Percentiles rank a stretch among this genome's conserved stretches.
These are phyloP conservation scores for Fusarium beomiforme DNA, from an alignment of 2,329 filamentous ascomycete species.

Conservation along the genomic window DNA sequence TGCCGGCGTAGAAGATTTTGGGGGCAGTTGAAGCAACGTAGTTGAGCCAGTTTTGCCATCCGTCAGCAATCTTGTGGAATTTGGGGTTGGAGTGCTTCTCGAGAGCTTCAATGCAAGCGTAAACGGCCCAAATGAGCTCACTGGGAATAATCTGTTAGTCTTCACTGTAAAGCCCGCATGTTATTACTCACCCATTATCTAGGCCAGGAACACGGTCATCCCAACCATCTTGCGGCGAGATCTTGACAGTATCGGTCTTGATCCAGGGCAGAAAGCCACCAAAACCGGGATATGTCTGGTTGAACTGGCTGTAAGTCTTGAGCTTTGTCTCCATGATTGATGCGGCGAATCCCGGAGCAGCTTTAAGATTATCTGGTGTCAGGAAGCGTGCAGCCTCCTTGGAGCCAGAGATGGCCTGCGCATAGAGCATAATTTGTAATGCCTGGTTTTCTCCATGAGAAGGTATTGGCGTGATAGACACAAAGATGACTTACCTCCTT, in stretches of 20 bases:
- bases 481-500: slow-evolving; percentile 46
- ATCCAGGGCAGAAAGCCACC: slow-evolving; percentile 55
- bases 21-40: slow-evolving; percentile 51
- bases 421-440: slow-evolving; percentile 56
- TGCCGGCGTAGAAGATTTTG: slow-evolving; percentile 50
- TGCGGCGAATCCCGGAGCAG: slow-evolving; percentile 47
- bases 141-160: slow-evolving; percentile 8
- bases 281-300: slow-evolving; percentile 53
- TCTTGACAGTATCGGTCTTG: slow-evolving; percentile 42
- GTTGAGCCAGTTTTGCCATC: slow-evolving; percentile 54
- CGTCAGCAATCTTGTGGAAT: slow-evolving; percentile 44
- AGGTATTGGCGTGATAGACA: rapidly evolving
- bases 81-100: slow-evolving; percentile 41
- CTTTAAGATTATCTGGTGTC: slow-evolving; percentile 45
- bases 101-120: slow-evolving; percentile 51
- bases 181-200: slow-evolving; percentile 50
- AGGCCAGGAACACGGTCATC: slow-evolving; percentile 51
- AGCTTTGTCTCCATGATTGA: slow-evolving; percentile 53
- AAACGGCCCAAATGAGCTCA: slow-evolving; percentile 55
- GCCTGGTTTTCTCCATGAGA: slow-evolving; percentile 38
- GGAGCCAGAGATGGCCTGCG: slow-evolving; percentile 52
- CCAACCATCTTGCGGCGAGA: slow-evolving; percentile 51
- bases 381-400: slow-evolving; percentile 52
- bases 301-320: slow-evolving; percentile 52
- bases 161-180: rapidly evolving